phyloP scores from a whole-genome alignment of 805 yeast species.

The Kazachstania africana region DNA sequence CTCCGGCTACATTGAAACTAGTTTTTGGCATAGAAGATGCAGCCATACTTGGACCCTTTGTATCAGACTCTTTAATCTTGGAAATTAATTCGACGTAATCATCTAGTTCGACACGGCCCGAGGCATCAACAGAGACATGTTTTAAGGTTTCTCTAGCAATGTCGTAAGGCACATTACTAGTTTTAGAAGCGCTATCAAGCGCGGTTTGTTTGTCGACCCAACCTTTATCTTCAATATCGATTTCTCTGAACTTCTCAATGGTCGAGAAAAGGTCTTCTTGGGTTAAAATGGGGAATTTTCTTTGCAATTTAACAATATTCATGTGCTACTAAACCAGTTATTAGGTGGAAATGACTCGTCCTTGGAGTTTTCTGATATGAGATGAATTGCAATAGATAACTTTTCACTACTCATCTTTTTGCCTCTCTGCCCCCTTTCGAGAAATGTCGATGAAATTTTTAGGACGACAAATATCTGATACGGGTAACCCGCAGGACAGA shows the following conservation, averaged over 20 bases:
- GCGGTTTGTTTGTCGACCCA: constrained; percentile 88
- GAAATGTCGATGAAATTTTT: no score
- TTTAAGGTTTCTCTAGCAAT: constrained; percentile 89
- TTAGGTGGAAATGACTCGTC: not conserved
- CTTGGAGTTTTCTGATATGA: no score
- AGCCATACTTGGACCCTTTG: no score
- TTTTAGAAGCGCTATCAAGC: constrained; percentile 66
- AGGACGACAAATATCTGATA: no score
- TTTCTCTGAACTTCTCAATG: constrained; percentile 74
- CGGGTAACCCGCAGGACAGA: no score
- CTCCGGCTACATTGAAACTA: constrained; percentile 18
- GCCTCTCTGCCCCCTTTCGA: no score
- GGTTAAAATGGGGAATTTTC: constrained; percentile 72
- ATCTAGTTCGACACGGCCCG: constrained; percentile 93
- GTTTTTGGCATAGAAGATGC: constrained; percentile 24
- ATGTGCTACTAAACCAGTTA: no score
- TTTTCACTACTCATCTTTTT: no score
- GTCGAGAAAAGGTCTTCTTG: constrained; percentile 80
- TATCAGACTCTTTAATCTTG: constrained; percentile 46
- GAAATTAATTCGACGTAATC: constrained; percentile 82
- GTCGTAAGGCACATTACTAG: constrained; percentile 79
- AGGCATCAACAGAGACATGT: constrained; percentile 84
- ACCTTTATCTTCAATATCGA: constrained; percentile 87
- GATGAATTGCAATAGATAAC: no score
- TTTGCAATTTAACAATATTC: constrained; percentile 59